Conservation (phyloP, 805 yeast genomes). For the Starmerella scarabaei region DNA sequence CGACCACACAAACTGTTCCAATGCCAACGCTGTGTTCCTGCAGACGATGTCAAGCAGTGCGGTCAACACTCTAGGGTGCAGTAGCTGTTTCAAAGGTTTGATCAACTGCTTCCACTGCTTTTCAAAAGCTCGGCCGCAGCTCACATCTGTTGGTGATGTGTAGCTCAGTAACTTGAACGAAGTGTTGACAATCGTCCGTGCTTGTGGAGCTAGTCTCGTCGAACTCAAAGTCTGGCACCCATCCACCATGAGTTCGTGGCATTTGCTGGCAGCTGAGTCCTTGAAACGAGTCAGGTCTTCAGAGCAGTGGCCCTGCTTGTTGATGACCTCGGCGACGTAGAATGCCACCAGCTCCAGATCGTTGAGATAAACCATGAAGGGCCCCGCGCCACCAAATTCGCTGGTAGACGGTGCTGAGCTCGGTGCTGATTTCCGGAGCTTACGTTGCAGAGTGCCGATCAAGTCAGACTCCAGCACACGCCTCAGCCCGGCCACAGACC, state of each 20-base stretch:
- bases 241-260: constrained; percentile 33
- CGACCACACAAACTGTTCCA: constrained; percentile 58
- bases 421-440: constrained; percentile 35
- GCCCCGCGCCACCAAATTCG: constrained; percentile 26
- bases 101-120: constrained; percentile 52
- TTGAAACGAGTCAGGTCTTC: too few species aligned
- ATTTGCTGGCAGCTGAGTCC: constrained; percentile 18
- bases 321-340: constrained; percentile 39
- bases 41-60: constrained; percentile 40
- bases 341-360: constrained; percentile 51
- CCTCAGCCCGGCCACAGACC: constrained; percentile 42
- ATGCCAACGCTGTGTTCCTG: constrained; percentile 38
- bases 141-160: too few species aligned
- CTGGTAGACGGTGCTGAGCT: constrained; percentile 2
- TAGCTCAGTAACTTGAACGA: constrained; percentile 26
- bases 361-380: constrained; percentile 59
- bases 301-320: too few species aligned
- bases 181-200: constrained; percentile 28
- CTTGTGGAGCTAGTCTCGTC: constrained; percentile 29
- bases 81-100: constrained; percentile 48
- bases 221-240: constrained; percentile 30
- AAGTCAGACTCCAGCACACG: constrained; percentile 53
- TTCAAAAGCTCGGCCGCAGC: constrained; percentile 42
- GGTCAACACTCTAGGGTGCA: constrained; percentile 42
- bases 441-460: constrained; percentile 40